Evolutionary conservation across 75 land plant species (phyloP), one percentile per base, ranked within the genome.

Genomic region (Picea sitchensis): DNA sequence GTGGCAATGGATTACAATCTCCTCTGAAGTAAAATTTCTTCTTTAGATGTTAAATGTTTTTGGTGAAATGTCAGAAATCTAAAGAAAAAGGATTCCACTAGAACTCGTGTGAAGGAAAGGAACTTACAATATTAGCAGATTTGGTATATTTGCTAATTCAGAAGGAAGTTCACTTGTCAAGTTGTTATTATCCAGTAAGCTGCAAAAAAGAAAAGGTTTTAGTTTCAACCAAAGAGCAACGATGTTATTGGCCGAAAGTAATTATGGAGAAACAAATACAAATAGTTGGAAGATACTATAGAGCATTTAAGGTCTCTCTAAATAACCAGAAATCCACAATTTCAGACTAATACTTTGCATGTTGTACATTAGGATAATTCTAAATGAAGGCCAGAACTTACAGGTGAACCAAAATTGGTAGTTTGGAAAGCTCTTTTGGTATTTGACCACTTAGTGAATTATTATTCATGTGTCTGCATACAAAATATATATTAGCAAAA

Each of bases 181-280:
- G 71, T 95, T 90, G 76, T 95, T 95, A 73, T 95, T 95, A 82
- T 95, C 98, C 78, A 95, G 60, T 38, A 95, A 62, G 61, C 98
- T 95, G 93, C 82, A 87, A 58, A 20, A 58, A 62, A 71, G 60
- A 44, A 59, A 71, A 61, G 13, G 57, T 59, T 79, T 36, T 14
- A 73, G 32, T 61, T 51, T 9, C 21, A 21, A 44, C 61, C 15
- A 41, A 68, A 58, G n/a, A 67, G 26, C 4, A n/a, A 44, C 3
- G n/a, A 77, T 31, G 14, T 38, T 58, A 5, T 72, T 15, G 20
- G 18, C 74, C 20, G 47, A 13, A 71, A 30, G 32, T 59, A 44
- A 71, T 18, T 78, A 38, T 15, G 41, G n/a, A 1, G 36, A 8
- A 63, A 64, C 38, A 32, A 58, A 58, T 58, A 58, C 21, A 65